phyloP scores from a whole-genome alignment of 1,284 basidiomycete genomes.

The Golubevia pallescens region DNA sequence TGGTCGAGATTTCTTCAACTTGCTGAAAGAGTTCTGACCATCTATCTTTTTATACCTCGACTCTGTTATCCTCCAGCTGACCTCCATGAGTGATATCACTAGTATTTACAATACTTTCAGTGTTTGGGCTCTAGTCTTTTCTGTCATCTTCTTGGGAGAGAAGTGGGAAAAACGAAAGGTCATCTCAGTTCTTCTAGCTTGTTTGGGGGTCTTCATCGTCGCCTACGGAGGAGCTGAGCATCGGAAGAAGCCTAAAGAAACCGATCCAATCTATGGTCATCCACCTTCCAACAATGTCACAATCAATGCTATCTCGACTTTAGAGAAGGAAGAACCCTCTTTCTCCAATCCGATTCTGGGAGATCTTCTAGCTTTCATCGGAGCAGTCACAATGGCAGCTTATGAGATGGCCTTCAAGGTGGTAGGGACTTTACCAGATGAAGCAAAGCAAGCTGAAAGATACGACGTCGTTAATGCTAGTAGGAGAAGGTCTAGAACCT shows the following conservation, averaged over 20 bases:
- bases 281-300: slow-evolving; percentile 10
- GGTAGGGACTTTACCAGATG: slow-evolving; percentile 50
- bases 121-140: slow-evolving; percentile 61
- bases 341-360: slow-evolving; percentile 40
- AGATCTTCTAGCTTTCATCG: slow-evolving; percentile 43
- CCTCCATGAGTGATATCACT: slow-evolving; percentile 61
- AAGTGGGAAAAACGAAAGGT: slow-evolving; percentile 52
- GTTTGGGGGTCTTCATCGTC: slow-evolving; percentile 48
- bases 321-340: not conserved
- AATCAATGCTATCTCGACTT: not conserved
- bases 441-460: slow-evolving; percentile 19
- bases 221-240: slow-evolving; percentile 54
- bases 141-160: slow-evolving; percentile 57
- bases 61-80: slow-evolving; percentile 7
- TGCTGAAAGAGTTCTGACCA: no score
- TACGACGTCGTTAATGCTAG: slow-evolving; percentile 3
- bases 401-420: slow-evolving; percentile 61
- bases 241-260: slow-evolving; percentile 26
- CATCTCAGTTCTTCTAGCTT: slow-evolving; percentile 47
- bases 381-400: slow-evolving; percentile 58
- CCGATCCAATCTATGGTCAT: slow-evolving; percentile 30
- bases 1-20: no score
- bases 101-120: slow-evolving; percentile 63
- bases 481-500: slow-evolving; percentile 5
- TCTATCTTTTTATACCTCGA: no score